These are phyloP conservation scores for Botrytis galanthina DNA, from an alignment of 2,329 filamentous ascomycete genomes.

Conservation along the genomic window DNA sequence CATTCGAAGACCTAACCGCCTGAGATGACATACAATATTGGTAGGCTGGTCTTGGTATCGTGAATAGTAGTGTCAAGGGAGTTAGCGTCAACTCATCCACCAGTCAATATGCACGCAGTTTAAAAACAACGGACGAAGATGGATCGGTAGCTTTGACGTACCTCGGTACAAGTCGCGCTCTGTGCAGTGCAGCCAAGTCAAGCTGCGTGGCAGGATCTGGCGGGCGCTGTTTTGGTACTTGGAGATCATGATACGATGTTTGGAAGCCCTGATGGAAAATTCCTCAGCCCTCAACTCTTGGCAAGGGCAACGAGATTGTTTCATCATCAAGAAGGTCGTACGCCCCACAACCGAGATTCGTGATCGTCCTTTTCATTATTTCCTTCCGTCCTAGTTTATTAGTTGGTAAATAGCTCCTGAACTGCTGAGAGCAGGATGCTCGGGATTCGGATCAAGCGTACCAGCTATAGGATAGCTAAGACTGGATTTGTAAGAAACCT, in stretches of 20 bases:
- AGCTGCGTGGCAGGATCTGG: slow-evolving; percentile 12
- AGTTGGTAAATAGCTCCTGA: background rate
- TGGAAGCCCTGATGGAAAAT: slow-evolving; percentile 3
- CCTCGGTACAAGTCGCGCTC: slow-evolving; percentile 5
- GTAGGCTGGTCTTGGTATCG: background rate
- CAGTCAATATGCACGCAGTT: background rate
- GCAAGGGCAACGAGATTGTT: slow-evolving; percentile 4
- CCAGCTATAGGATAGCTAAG: background rate
- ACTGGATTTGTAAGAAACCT: background rate
- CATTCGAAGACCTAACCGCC: background rate
- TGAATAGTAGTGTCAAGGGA: background rate
- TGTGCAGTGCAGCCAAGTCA: slow-evolving; percentile 7
- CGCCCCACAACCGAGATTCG: background rate
- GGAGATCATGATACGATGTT: slow-evolving; percentile 4
- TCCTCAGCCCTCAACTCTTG: background rate
- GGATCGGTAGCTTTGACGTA: slow-evolving; percentile 1
- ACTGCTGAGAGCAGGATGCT: background rate
- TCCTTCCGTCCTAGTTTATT: background rate
- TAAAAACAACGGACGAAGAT: slow-evolving; percentile 1
- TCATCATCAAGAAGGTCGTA: background rate
- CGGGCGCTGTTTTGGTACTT: background rate
- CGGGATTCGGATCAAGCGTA: slow-evolving; percentile 3
- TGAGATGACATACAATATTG: background rate
- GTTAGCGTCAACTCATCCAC: slow-evolving; percentile 3
- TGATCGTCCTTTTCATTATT: background rate